A percentile compares a stretch with the other conserved stretches of the same genome.
These are phyloP conservation scores for Plasmodium relictum DNA, from an alignment of 169 alveolate species.

Conservation along the genomic window DNA sequence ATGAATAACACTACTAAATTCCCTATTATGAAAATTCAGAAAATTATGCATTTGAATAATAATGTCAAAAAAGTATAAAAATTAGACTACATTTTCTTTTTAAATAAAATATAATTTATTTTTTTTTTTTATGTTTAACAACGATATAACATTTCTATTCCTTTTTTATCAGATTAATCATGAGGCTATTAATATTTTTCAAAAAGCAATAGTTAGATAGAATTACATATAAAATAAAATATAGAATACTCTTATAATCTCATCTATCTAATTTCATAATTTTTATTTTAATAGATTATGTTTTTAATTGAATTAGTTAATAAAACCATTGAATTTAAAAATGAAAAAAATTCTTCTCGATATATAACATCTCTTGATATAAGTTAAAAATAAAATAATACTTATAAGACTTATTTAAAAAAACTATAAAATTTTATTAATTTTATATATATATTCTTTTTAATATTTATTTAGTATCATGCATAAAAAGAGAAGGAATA, in stretches of 20 bases:
- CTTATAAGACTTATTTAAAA: neutral
- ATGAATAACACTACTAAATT: slow-evolving; percentile 30
- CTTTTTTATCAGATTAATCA: slow-evolving; percentile 23
- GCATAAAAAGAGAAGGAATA: slow-evolving; percentile 72
- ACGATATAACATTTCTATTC: neutral
- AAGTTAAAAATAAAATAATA: slow-evolving; percentile 12
- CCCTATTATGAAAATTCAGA: slow-evolving; percentile 52
- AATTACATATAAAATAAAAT: neutral
- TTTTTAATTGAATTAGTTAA: slow-evolving; percentile 57
- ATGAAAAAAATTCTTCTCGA: slow-evolving; percentile 45
- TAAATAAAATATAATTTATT: neutral
- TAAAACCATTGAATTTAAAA: slow-evolving; percentile 60
- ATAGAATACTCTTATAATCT: neutral
- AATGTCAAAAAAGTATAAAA: slow-evolving; percentile 31
- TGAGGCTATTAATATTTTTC: slow-evolving; percentile 58
- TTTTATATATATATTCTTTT: neutral
- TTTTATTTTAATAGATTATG: slow-evolving; percentile 6
- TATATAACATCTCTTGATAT: slow-evolving; percentile 48
- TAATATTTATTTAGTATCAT: slow-evolving; percentile 31
- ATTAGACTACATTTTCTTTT: neutral
- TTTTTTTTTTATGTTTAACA: neutral
- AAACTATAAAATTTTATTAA: neutral
- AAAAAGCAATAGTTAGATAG: slow-evolving; percentile 55
- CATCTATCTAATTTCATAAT: neutral
- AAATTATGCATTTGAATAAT: slow-evolving; percentile 63